phyloP scores from a whole-genome alignment of 2,329 filamentous ascomycete species.

The Coniella vitis region DNA sequence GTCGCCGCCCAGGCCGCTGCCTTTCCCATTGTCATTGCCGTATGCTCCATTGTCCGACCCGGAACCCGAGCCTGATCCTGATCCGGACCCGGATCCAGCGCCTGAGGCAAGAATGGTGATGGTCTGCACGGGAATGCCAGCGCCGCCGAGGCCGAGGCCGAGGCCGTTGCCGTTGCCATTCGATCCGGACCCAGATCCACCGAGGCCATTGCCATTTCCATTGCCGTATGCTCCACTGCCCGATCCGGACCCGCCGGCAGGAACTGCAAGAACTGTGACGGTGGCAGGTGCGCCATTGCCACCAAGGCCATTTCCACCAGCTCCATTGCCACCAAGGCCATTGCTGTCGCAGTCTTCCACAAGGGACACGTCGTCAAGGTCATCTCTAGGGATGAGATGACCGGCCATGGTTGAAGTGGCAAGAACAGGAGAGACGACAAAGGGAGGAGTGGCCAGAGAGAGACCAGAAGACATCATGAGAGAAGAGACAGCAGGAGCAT shows the following conservation, averaged over 20 bases:
- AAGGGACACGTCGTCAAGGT: conserved; percentile 3
- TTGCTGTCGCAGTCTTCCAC: conserved; percentile 5
- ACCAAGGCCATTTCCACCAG: not conserved
- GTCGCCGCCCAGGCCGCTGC: conserved; percentile 9
- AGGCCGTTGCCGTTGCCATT: not conserved
- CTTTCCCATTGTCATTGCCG: conserved; percentile 7
- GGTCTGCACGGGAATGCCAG: conserved; percentile 7
- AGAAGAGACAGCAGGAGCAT: not conserved
- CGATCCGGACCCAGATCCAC: not conserved
- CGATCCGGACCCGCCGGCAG: no score
- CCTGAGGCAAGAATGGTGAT: conserved; percentile 10
- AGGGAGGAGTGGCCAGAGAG: conserved; percentile 2
- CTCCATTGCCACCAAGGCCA: conserved; percentile 3
- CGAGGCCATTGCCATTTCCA: conserved; percentile 9
- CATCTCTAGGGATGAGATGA: conserved; percentile 4
- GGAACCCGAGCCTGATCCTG: no score
- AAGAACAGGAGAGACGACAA: not conserved
- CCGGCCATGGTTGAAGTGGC: not conserved
- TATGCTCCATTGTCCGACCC: not conserved
- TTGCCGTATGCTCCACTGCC: not conserved
- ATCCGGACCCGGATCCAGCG: no score
- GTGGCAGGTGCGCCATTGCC: not conserved
- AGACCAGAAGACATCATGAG: conserved; percentile 3
- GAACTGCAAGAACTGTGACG: not conserved
- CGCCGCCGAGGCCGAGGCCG: not conserved